Percentiles rank a stretch among this genome's conserved stretches.
These are phyloP conservation scores for Guadua angustifolia DNA, from an alignment of 176 grass and related monocot species.

Conservation along the genomic window DNA sequence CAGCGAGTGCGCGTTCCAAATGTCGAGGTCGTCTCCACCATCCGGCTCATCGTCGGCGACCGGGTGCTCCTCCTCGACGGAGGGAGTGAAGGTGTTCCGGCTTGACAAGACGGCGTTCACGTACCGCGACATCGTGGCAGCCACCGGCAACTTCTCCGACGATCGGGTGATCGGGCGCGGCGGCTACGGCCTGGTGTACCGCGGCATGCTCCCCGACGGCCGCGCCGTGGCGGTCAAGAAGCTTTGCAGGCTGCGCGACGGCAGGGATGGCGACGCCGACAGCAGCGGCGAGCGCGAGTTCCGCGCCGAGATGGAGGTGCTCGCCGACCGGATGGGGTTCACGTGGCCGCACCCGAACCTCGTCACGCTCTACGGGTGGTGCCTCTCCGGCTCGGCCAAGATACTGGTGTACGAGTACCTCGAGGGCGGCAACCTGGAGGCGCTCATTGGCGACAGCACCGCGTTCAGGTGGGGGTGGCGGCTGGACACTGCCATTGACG, in stretches of 20 bases:
- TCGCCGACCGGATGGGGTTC: constrained; percentile 59
- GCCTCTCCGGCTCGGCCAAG: constrained; percentile 69
- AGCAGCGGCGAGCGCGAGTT: constrained; percentile 72
- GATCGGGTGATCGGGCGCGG: constrained; percentile 74
- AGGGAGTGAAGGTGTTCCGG: constrained; percentile 66
- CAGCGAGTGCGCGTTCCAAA: constrained; percentile 37
- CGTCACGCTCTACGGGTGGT: constrained; percentile 87
- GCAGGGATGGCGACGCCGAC: constrained; percentile 37
- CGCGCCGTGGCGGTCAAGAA: constrained; percentile 85
- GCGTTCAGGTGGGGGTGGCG: constrained; percentile 52
- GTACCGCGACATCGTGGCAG: constrained; percentile 73
- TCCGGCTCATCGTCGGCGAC: constrained; percentile 35
- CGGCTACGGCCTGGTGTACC: constrained; percentile 86
- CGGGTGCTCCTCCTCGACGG: constrained; percentile 47
- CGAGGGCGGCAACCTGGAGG: constrained; percentile 82
- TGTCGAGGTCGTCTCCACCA: constrained; percentile 38
- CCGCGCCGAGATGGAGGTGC: constrained; percentile 90
- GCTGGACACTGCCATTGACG: constrained; percentile 60
- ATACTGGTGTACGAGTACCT: constrained; percentile 89
- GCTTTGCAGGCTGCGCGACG: constrained; percentile 49
- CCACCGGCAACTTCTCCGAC: constrained; percentile 75
- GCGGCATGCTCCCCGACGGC: constrained; percentile 75
- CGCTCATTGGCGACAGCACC: constrained; percentile 49
- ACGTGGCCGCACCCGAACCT: constrained; percentile 84
- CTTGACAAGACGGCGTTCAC: constrained; percentile 72